Conservation (phyloP, 1,139 yeast genomes). For the Hyphopichia khmerensis region DNA sequence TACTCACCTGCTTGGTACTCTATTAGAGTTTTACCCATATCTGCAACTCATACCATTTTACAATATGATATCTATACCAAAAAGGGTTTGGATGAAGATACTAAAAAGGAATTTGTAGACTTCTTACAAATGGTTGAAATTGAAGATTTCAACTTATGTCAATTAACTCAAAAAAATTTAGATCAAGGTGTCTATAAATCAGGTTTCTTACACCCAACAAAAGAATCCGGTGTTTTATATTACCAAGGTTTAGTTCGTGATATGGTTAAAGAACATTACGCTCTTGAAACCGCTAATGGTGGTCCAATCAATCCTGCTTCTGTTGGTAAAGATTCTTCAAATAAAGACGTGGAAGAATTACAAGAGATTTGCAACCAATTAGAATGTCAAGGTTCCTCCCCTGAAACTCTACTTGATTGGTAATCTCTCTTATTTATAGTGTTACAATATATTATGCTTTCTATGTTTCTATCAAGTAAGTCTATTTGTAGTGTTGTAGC, state of each 20-base stretch:
- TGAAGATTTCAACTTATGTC: conserved; percentile 60
- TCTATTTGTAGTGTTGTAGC: no score
- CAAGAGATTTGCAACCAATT: conserved; percentile 49
- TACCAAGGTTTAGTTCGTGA: conserved; percentile 58
- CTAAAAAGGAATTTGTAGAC: conserved; percentile 60
- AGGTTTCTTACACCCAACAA: conserved; percentile 57
- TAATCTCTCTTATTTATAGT: no score
- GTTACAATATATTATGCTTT: no score
- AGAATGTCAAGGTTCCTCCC: conserved; percentile 44
- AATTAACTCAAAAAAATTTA: conserved; percentile 56
- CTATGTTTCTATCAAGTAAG: no score
- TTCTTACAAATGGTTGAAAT: conserved; percentile 59
- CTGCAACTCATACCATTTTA: conserved; percentile 52
- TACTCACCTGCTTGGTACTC: conserved; percentile 69
- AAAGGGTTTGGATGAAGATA: conserved; percentile 51
- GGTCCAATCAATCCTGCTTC: conserved; percentile 51
- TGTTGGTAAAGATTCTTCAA: conserved; percentile 35
- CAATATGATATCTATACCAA: conserved; percentile 63
- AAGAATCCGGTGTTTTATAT: conserved; percentile 57
- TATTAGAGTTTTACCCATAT: conserved; percentile 55
- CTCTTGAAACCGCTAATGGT: conserved; percentile 44
- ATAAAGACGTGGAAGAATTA: conserved; percentile 46
- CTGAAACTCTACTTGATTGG: conserved; percentile 12
- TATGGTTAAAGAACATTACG: conserved; percentile 56
- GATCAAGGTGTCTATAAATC: conserved; percentile 58